Percentiles rank a stretch among this genome's conserved stretches.
These are phyloP conservation scores for Sporisorium exsertum DNA, from an alignment of 1,284 basidiomycete genomes.

Conservation along the genomic window DNA sequence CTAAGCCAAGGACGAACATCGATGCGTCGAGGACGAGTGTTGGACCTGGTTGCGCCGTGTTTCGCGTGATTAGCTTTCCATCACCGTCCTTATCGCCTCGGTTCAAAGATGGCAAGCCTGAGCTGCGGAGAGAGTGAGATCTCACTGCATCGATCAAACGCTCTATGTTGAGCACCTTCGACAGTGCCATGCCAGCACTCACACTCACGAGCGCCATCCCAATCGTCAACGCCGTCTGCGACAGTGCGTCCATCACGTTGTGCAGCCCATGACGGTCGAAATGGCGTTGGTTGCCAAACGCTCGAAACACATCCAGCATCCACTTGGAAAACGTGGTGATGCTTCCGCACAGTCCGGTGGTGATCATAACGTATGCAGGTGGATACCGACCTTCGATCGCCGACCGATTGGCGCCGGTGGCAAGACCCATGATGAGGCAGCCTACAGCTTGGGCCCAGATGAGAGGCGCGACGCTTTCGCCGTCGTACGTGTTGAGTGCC, in stretches of 20 bases:
- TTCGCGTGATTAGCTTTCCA: background rate
- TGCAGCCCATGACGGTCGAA: slow-evolving; percentile 78
- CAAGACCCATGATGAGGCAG: slow-evolving; percentile 83
- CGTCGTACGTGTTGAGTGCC: slow-evolving; percentile 75
- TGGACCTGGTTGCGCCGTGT: slow-evolving; percentile 1
- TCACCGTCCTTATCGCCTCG: background rate
- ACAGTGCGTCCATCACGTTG: slow-evolving; percentile 73
- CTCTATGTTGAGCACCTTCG: slow-evolving; percentile 26
- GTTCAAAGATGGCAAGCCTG: background rate
- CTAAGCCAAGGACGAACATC: slow-evolving; percentile 44
- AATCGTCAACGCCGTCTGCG: slow-evolving; percentile 62
- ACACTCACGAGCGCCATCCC: slow-evolving; percentile 55
- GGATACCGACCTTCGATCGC: slow-evolving; percentile 54
- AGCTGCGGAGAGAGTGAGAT: background rate
- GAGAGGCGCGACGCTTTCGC: slow-evolving; percentile 82
- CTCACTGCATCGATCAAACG: background rate
- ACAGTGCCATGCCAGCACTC: slow-evolving; percentile 47
- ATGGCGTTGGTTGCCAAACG: slow-evolving; percentile 81
- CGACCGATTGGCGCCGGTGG: slow-evolving; percentile 56
- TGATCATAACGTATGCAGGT: slow-evolving; percentile 84
- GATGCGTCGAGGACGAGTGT: slow-evolving; percentile 20
- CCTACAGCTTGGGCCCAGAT: slow-evolving; percentile 89
- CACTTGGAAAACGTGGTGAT: slow-evolving; percentile 96
- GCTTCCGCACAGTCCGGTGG: slow-evolving; percentile 95
- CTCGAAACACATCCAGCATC: slow-evolving; percentile 87